Evolutionary conservation across 148 eudicot species (phyloP), one percentile per base, ranked within the genome.

Genomic region (Rhododendron ovatum): DNA sequence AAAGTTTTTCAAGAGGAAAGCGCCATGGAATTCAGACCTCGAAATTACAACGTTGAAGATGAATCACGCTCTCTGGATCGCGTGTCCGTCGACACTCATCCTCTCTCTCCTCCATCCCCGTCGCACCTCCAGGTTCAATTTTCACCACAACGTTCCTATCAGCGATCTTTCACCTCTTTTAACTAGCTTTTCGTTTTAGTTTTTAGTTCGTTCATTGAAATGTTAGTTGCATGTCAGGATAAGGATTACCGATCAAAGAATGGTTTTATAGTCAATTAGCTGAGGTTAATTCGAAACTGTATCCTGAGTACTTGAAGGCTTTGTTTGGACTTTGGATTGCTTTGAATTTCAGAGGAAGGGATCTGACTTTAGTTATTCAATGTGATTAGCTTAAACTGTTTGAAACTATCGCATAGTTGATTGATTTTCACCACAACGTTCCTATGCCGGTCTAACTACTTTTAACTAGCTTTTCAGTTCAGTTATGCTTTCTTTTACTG

Each of bases 31-130:
- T 93, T 94, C 86, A 88, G 92, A 86, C 61, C 74, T 63, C 92
- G 95, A 83, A 88, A 94, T 76, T 92, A 89, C 87, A 71, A 78
- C 11, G 88, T 89, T 24, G 93, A 91, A 87, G 91, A 91, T 7
- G 86, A 83, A 85, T 84, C 85, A 13, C 85, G 84, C 81, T 85
- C 92, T 13, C 92, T 91, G 63, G 89, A 88, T 53, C 93, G 95
- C n/a, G 65, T 59, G 8, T 78, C 67, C 5, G 88, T 90, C 24
- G 89, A 91, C 69, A 17, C 87, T 80, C 94, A 94, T 87, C 97
- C 97, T 86, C 92, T 94, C 76, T 92, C 90, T 20, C 67, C 91
- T 86, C 57, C 84, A 20, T 80, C 89, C 30, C 82, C 89, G 57
- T 87, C 91, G 47, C 78, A n/a, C 82, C 80, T 30, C 79, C 91